Evolutionary conservation across 305 asterid genomes (phyloP).

Genomic region (Ilex paraguariensis): DNA sequence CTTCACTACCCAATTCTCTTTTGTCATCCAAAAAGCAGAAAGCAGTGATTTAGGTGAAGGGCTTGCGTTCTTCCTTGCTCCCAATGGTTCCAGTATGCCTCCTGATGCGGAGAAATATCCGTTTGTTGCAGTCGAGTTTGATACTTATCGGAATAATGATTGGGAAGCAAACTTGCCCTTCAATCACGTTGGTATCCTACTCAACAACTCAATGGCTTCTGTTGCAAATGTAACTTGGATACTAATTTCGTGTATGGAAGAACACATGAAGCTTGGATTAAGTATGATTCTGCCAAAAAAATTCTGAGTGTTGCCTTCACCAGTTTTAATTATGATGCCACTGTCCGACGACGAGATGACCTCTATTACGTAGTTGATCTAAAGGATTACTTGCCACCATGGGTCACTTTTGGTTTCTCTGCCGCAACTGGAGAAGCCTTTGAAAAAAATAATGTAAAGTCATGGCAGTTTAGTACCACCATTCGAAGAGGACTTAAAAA

Average conservation of each 20-base stretch:
- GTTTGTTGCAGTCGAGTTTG: slow-evolving; percentile 42
- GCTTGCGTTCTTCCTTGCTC: slow-evolving; percentile 44
- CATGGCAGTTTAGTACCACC: slow-evolving; percentile 35
- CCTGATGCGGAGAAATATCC: slow-evolving; percentile 25
- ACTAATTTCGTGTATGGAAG: slow-evolving; percentile 15
- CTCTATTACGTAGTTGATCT: slow-evolving; percentile 31
- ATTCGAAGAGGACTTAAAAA: not conserved
- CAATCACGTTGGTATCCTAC: slow-evolving; percentile 45
- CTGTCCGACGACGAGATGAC: slow-evolving; percentile 15
- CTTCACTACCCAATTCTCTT: slow-evolving; percentile 41
- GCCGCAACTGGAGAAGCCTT: slow-evolving; percentile 24
- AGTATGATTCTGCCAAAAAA: slow-evolving; percentile 23
- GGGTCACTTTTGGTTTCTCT: slow-evolving; percentile 35
- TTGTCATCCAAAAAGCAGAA: slow-evolving; percentile 24
- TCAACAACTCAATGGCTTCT: slow-evolving; percentile 20
- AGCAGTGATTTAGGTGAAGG: slow-evolving; percentile 29
- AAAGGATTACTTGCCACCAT: slow-evolving; percentile 29
- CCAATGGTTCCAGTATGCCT: slow-evolving; percentile 31
- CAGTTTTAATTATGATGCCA: slow-evolving; percentile 25
- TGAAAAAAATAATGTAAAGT: slow-evolving; percentile 17
- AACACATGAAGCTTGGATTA: slow-evolving; percentile 32
- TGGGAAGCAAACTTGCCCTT: slow-evolving; percentile 41
- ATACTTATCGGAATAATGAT: slow-evolving; percentile 17
- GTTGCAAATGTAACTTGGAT: slow-evolving; percentile 24
- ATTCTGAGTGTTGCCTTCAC: slow-evolving; percentile 34